phyloP scores from a whole-genome alignment of 1,284 basidiomycete genomes.

The Erythrobasidium hasegawianum region DNA sequence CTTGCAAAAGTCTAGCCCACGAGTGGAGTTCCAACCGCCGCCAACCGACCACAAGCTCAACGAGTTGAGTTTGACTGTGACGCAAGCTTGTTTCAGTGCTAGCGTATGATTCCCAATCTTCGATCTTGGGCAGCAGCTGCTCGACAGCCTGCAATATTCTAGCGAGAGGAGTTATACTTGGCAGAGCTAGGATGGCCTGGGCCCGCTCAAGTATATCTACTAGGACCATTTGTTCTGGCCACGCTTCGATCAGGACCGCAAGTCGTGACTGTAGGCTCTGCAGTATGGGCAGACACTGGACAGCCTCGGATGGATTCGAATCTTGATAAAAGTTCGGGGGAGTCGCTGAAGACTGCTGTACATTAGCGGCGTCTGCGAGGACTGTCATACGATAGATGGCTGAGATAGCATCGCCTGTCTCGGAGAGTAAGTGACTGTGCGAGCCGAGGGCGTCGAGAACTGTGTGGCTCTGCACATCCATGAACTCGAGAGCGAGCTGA shows the following conservation, averaged over 20 bases:
- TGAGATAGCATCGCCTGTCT: slow-evolving; percentile 35
- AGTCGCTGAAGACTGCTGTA: slow-evolving; percentile 9
- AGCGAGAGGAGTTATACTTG: slow-evolving; percentile 71
- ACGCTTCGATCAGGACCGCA: slow-evolving; percentile 63
- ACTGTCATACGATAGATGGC: slow-evolving; percentile 35
- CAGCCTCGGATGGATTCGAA: slow-evolving; percentile 65
- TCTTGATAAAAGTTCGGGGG: slow-evolving; percentile 75
- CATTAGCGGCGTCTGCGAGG: slow-evolving; percentile 37
- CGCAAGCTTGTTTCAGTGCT: slow-evolving; percentile 79
- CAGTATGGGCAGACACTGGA: slow-evolving; percentile 60
- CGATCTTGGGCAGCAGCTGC: slow-evolving; percentile 77
- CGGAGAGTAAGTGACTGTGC: slow-evolving; percentile 31
- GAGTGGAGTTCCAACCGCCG: slow-evolving; percentile 79
- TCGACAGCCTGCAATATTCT: slow-evolving; percentile 80
- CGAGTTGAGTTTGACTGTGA: slow-evolving; percentile 63
- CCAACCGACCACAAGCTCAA: slow-evolving; percentile 80
- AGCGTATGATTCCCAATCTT: slow-evolving; percentile 96
- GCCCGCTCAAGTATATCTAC: slow-evolving; percentile 78
- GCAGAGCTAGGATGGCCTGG: slow-evolving; percentile 63
- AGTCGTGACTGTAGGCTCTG: slow-evolving; percentile 58
- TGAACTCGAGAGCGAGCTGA: too few species aligned
- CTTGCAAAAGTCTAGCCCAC: slow-evolving; percentile 78
- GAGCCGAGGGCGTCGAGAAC: not conserved
- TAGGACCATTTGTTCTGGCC: slow-evolving; percentile 97
- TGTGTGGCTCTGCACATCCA: not conserved